Evolutionary conservation across 2,329 filamentous ascomycete species (phyloP).

Genomic region (Chalaropsis ovoidea): DNA sequence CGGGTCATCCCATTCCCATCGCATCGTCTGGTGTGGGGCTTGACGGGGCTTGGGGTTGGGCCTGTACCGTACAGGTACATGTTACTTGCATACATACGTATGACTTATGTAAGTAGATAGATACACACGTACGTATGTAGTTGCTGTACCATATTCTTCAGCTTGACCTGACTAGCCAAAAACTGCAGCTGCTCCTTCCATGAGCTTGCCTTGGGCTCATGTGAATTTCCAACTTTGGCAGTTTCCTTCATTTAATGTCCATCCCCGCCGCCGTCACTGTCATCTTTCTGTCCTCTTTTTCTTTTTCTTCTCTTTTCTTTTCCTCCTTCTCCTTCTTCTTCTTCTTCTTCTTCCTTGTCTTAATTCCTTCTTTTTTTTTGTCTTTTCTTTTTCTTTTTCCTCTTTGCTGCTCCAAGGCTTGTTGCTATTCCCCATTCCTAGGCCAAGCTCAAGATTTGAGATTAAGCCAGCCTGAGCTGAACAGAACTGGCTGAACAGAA

Average conservation of each 20-base stretch:
- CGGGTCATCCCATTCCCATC: constrained; percentile 12
- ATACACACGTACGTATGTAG: background rate
- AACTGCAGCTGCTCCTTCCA: background rate
- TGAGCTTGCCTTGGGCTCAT: background rate
- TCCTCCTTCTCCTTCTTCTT: constrained; percentile 26
- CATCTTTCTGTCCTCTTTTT: constrained; percentile 11
- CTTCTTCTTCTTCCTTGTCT: constrained; percentile 27
- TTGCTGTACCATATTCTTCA: background rate
- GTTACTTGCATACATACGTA: background rate
- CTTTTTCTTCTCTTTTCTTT: constrained; percentile 24
- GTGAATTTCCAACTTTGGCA: constrained; percentile 1
- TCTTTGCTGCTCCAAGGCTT: background rate
- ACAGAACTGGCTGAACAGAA: background rate
- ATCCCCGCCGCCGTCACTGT: constrained; percentile 1
- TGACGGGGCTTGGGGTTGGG: too few relatives aligned
- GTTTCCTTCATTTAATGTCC: constrained; percentile 14
- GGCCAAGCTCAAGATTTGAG: background rate
- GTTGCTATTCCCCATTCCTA: constrained; percentile 2
- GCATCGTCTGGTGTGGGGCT: background rate
- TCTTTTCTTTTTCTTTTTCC: constrained; percentile 3
- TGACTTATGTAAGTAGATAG: too few relatives aligned
- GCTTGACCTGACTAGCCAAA: background rate
- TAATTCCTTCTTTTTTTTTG: constrained; percentile 26
- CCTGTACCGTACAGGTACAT: background rate
- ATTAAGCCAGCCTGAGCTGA: constrained; percentile 8